These are phyloP conservation scores for Chloris gayana DNA, from an alignment of 176 grass and related monocot species.

Conservation along the genomic window DNA sequence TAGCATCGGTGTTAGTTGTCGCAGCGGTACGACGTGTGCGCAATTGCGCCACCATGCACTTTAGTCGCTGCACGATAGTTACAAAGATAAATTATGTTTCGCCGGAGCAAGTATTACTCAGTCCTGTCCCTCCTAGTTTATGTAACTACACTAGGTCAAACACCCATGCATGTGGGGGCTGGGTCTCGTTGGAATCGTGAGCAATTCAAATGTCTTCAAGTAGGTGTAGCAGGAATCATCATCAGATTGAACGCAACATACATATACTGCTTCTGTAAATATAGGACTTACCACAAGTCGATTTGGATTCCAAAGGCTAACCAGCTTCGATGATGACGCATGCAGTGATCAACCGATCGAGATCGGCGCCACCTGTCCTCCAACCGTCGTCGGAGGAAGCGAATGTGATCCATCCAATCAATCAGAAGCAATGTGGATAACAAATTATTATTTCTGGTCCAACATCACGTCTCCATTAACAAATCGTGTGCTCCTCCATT, in stretches of 20 bases:
- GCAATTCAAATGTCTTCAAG: background rate
- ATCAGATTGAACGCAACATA: background rate
- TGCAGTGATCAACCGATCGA: background rate
- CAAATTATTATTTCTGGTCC: slow-evolving; percentile 21
- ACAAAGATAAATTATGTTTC: background rate
- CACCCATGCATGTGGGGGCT: background rate
- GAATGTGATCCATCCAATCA: background rate
- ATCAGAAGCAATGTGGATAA: background rate
- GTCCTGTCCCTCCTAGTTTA: background rate
- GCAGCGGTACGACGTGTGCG: background rate
- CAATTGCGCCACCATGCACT: background rate
- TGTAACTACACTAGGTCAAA: slow-evolving; percentile 1
- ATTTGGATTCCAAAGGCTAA: background rate
- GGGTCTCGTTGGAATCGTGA: background rate
- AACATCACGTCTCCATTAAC: slow-evolving; percentile 37
- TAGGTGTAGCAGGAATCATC: background rate
- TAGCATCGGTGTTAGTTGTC: background rate
- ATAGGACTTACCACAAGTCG: background rate
- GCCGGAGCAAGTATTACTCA: background rate
- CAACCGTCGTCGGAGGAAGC: background rate
- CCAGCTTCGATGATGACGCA: background rate
- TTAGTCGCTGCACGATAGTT: background rate
- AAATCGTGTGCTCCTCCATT: background rate
- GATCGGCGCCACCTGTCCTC: background rate
- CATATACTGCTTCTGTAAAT: background rate